phyloP scores from a whole-genome alignment of 306 rosid genomes.

The Lablab purpureus region DNA sequence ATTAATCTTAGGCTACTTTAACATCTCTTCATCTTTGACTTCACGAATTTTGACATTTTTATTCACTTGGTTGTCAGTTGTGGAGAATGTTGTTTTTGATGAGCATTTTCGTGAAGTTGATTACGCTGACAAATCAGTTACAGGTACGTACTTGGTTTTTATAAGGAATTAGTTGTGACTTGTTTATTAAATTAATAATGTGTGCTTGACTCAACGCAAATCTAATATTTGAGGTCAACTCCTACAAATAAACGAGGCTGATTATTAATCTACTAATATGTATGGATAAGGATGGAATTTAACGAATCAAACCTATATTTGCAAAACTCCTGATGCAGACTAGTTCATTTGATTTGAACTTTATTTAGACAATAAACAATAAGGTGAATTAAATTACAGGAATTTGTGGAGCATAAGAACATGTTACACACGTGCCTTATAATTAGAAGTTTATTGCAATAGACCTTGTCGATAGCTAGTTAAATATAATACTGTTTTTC shows the following conservation, averaged over 20 bases:
- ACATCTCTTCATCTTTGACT: constrained; percentile 19
- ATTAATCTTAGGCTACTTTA: background rate
- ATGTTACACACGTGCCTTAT: background rate
- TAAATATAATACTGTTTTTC: background rate
- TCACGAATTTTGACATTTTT: constrained; percentile 20
- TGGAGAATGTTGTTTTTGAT: constrained; percentile 87
- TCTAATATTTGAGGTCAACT: constrained; percentile 2
- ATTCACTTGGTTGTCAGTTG: constrained; percentile 52
- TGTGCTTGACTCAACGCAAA: background rate
- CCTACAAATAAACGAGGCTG: background rate
- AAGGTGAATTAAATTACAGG: background rate
- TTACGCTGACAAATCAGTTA: constrained; percentile 80
- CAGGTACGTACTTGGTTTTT: constrained; percentile 55
- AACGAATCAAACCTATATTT: background rate
- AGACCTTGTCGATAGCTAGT: background rate
- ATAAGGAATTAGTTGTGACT: constrained; percentile 22
- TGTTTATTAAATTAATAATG: background rate
- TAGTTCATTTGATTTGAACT: background rate
- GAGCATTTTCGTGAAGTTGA: constrained; percentile 79
- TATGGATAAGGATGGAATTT: constrained; percentile 16
- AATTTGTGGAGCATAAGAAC: background rate
- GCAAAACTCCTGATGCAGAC: background rate
- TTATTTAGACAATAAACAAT: background rate
- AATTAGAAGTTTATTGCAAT: constrained; percentile 13
- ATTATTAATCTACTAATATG: background rate